Evolutionary conservation across 441 rosid species (phyloP), one percentile per base, ranked within the genome.

Genomic region (Populus trichocarpa): DNA sequence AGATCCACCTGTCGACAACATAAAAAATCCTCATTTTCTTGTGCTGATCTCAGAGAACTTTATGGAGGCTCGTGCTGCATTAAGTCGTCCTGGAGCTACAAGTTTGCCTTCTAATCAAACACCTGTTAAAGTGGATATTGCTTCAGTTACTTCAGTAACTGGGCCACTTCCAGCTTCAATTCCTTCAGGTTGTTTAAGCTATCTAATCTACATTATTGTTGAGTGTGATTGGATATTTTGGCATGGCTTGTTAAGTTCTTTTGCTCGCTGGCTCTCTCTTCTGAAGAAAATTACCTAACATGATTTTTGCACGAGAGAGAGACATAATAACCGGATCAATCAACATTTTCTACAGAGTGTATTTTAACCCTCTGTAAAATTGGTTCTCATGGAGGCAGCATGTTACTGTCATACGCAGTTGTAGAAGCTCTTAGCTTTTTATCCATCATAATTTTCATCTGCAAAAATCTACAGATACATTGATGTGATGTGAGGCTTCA

Each of bases 31-130:
- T 72, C 95, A 90, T 72, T 90, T 84, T 84, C 98, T 96, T 84
- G 88, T 92, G 79, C 85, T 96, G 59, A 90, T 96, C 83, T 91
- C 99, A 28, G 98, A 93, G 78, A 91, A 84, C 79, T 96, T 96
- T 86, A 83, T 91, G 89, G 99, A 94, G 88, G 99, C 98, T 69
- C 87, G 93, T 80, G 86, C 92, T 82, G 91, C 97, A 86, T 87
- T 96, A 80, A 91, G 93, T 87, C 88, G 85, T 79, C 81, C 95
- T 75, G 94, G 95, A 83, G 84, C 81, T 79, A 61, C 94, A 74
- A 89, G 81, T 88, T 81, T 94, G 86, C 78, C 92, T 75, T 72
- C 92, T 70, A 93, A 82, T 80, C 97, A 85, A 81, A 89, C 91
- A 86, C 89, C 98, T 67, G 86, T 93, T 50, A 96, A 96, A 84